Evolutionary conservation across 768 basidiomycete genomes (phyloP), one percentile per base, ranked within the genome.

Genomic region (Neoboletus brunneissimus): DNA sequence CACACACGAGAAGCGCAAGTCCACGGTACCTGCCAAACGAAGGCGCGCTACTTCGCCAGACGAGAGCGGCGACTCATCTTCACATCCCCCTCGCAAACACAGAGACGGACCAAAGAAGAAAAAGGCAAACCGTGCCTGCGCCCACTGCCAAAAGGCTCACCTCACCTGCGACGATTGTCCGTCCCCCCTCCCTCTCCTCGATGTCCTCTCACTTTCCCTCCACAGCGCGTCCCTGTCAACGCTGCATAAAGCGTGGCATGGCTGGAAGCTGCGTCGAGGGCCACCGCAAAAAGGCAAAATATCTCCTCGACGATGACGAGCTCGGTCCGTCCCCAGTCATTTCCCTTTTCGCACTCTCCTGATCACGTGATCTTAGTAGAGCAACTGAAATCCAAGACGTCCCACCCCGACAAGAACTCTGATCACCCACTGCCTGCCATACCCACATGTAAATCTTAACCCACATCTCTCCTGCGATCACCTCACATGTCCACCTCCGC

Each of bases 91-190:
- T 9, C 78, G 81, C 61, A 88, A 86, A 64, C 77, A 77, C 69
- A 81, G 84, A 69, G 87, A 89, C 53, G 85, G 85, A 1, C 89
- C 88, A 32, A 93, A 90, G 82, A 95, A 94, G 83, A 95, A 94
- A 81, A 94, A 95, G 73, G 93, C 94, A 0, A 91, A 83, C 64
- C 84, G 94, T 46, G 96, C 96, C 47, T 98, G 96, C 70, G 88
- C 91, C 59, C 91, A 93, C 64, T 98, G 96, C 72, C 95, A 98
- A 75, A 96, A 94, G 72, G 94, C 94, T 3, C 96, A 98, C 73
- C 77, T 98, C 62, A 98, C 96, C n/a, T 98, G 96, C 72, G 95
- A 98, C 72, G 96, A 98, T 68, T 86, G 96, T 97, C 67, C 70
- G 91, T 83, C 37, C 11, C 4, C 64, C 48, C 55, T 54, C 52